Evolutionary conservation across 2,329 filamentous ascomycete genomes (phyloP).

Genomic region (Coccinonectria pachysandricola): DNA sequence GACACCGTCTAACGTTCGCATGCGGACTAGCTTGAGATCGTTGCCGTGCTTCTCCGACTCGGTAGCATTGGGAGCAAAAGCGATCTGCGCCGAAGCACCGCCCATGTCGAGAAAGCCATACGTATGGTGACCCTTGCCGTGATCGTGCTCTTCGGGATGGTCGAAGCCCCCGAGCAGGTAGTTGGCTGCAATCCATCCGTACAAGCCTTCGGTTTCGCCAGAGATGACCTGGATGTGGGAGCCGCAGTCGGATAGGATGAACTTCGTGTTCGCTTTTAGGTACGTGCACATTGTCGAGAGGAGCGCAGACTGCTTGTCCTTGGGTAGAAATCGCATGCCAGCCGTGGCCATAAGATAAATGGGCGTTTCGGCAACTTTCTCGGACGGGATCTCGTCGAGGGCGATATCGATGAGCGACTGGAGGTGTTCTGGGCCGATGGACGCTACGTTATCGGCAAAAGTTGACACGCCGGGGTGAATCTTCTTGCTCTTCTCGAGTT

Average conservation of each 20-base stretch:
- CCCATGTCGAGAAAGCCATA: constrained; percentile 99
- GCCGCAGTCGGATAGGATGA: constrained; percentile 81
- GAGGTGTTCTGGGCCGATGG: constrained; percentile 74
- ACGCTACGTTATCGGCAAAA: constrained; percentile 66
- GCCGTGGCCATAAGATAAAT: constrained; percentile 94
- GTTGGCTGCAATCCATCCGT: constrained; percentile 96
- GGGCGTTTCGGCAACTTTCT: constrained; percentile 73
- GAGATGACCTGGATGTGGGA: constrained; percentile 89
- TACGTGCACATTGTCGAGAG: constrained; percentile 75
- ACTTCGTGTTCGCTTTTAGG: constrained; percentile 63
- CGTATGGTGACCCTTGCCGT: constrained; percentile 83
- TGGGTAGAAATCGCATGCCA: constrained; percentile 78
- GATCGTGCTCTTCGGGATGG: constrained; percentile 58
- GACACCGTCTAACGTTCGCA: constrained; percentile 73
- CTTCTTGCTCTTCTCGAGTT: constrained; percentile 85
- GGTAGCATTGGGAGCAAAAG: constrained; percentile 88
- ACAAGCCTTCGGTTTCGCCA: constrained; percentile 89
- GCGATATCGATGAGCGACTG: constrained; percentile 73
- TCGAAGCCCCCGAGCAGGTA: constrained; percentile 91
- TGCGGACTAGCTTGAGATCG: constrained; percentile 74
- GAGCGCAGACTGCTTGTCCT: constrained; percentile 60
- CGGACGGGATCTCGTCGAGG: constrained; percentile 61
- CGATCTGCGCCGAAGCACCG: constrained; percentile 93
- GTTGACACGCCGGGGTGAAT: constrained; percentile 88
- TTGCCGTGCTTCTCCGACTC: constrained; percentile 84